phyloP scores from a whole-genome alignment of 371 early-diverging fungal genomes.

The Mortierella sp. region DNA sequence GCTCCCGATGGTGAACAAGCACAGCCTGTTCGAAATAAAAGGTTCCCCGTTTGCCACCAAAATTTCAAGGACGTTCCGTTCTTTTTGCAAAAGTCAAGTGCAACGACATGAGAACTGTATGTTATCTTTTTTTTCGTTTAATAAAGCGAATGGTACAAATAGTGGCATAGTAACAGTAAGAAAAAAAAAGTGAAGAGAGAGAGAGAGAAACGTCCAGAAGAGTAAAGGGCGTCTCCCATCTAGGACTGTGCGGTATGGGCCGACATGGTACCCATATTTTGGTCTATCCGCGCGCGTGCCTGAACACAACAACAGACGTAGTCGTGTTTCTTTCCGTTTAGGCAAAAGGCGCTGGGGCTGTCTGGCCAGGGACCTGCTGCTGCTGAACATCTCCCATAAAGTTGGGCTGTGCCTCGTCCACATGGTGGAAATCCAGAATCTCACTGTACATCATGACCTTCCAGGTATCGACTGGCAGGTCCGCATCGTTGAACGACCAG shows the following conservation, averaged over 20 bases:
- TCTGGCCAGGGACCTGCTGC: conserved; percentile 14
- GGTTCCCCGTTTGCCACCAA: neutral
- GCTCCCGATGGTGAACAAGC: neutral
- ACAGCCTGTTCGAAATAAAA: neutral
- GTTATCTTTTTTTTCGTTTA: neutral
- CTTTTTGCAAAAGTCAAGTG: neutral
- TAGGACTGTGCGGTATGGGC: neutral
- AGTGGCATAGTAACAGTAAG: too few species aligned
- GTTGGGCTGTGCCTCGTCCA: conserved; percentile 35
- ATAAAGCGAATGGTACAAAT: neutral
- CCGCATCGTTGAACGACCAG: conserved; percentile 96
- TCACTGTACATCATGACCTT: conserved; percentile 84
- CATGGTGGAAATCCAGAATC: conserved; percentile 78
- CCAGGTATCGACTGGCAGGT: conserved; percentile 91
- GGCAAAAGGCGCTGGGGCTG: conserved; percentile 10
- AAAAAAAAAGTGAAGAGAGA: neutral
- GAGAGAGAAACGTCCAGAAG: neutral
- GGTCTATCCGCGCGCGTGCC: too few species aligned
- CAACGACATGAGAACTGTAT: neutral
- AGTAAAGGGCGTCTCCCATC: neutral
- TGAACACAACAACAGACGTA: too few species aligned
- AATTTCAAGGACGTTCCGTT: too few species aligned
- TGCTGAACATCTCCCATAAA: conserved; percentile 24
- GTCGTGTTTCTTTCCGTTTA: neutral
- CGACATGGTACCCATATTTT: too few species aligned